phyloP scores from a whole-genome alignment of 495 filamentous ascomycete genomes.

The Penicillium ochrochloron region DNA sequence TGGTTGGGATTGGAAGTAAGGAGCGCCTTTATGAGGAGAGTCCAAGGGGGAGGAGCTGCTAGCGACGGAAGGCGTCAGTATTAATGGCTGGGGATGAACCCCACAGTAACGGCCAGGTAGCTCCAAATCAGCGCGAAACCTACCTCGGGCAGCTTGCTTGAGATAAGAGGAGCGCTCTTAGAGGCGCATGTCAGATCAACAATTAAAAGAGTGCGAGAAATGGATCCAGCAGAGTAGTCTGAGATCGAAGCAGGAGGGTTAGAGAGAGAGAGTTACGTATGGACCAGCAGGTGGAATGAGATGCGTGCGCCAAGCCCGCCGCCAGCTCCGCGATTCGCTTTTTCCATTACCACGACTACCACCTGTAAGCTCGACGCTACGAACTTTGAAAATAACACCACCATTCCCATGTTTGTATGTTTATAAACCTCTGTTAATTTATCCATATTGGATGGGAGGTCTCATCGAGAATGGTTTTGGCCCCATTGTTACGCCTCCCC shows the following conservation, averaged over 20 bases:
- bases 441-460: conserved; percentile 17
- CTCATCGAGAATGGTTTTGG: conserved; percentile 38
- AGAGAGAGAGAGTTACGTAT: conserved; percentile 22
- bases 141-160: conserved; percentile 24
- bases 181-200: conserved; percentile 20
- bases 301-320: conserved; percentile 29
- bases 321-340: conserved; percentile 22
- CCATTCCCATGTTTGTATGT: conserved; percentile 18
- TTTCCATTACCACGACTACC: conserved; percentile 9
- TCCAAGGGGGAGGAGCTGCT: conserved; percentile 29
- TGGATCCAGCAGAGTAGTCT: conserved; percentile 2
- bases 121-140: conserved; percentile 12
- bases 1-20: conserved; percentile 24
- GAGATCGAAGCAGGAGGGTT: conserved; percentile 9
- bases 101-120: conserved; percentile 32
- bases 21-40: conserved; percentile 28
- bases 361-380: conserved; percentile 9
- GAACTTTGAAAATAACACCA: conserved; percentile 7
- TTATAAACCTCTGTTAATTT: conserved; percentile 15
- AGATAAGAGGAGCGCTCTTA: conserved; percentile 6
- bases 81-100: conserved; percentile 31
- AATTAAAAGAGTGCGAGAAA: conserved; percentile 4
- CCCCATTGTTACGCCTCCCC: conserved; percentile 43
- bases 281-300: conserved; percentile 11
- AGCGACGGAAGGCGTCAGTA: conserved; percentile 34